These are phyloP conservation scores for Dictyostelium firmibasis DNA, from an alignment of 78 protist species.

Conservation along the genomic window DNA sequence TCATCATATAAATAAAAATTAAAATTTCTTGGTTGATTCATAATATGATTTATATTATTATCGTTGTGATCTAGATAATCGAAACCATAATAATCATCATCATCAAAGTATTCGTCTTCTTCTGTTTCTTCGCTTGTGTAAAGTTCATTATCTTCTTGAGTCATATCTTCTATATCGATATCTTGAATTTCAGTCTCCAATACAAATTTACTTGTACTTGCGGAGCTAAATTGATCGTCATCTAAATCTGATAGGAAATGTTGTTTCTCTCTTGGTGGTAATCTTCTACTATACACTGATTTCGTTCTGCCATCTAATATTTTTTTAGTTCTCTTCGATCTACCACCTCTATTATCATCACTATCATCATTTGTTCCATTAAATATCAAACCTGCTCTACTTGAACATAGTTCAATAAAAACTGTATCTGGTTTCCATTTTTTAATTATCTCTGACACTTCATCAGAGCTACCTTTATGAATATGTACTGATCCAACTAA, in stretches of 20 bases:
- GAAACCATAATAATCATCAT: conserved; percentile 4
- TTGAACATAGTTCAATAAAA: conserved; percentile 58
- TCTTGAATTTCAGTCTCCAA: conserved; percentile 2
- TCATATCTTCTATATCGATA: conserved; percentile 43
- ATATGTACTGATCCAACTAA: conserved; percentile 73
- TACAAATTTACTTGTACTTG: background rate
- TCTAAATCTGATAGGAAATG: background rate
- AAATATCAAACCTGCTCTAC: conserved; percentile 60
- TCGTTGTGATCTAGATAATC: background rate
- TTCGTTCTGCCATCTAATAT: background rate
- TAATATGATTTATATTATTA: background rate
- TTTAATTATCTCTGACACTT: conserved; percentile 44
- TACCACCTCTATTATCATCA: background rate
- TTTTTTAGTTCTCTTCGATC: background rate
- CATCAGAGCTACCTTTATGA: conserved; percentile 72
- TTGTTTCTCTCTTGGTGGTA: background rate
- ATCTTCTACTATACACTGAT: background rate
- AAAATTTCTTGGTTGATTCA: background rate
- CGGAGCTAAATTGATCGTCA: background rate
- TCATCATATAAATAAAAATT: conserved; percentile 7
- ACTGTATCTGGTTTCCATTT: conserved; percentile 74
- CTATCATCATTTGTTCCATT: background rate
- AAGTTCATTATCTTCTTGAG: conserved; percentile 30
- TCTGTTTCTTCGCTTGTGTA: background rate
- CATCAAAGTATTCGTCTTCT: conserved; percentile 22